These are phyloP conservation scores for Nigrospora sphaerica DNA, from an alignment of 2,329 filamentous ascomycete species.

Conservation along the genomic window DNA sequence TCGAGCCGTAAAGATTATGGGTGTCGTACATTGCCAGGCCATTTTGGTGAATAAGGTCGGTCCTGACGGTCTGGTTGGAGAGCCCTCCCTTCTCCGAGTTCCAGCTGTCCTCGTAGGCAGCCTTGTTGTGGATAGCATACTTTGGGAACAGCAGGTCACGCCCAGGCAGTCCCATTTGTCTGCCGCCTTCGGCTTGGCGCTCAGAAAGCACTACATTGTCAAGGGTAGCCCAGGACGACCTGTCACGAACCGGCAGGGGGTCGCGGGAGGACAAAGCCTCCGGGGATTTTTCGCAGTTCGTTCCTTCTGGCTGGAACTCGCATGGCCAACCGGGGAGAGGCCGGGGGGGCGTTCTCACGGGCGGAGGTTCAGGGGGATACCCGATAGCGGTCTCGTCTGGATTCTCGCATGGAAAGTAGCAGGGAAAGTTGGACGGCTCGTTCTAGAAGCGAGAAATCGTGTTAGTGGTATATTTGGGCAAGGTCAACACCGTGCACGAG, in stretches of 20 bases:
- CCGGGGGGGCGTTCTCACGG: conserved; percentile 56
- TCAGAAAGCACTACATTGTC: no score
- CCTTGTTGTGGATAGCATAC: conserved; percentile 59
- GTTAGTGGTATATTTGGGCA: no score
- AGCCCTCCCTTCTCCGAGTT: conserved; percentile 37
- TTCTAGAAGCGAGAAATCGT: conserved; percentile 26
- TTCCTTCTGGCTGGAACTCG: conserved; percentile 55
- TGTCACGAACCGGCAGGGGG: no score
- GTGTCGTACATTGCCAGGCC: conserved; percentile 66
- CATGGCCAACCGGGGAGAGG: conserved; percentile 62
- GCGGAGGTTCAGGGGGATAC: conserved; percentile 54
- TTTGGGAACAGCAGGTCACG: conserved; percentile 58
- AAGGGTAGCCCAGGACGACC: no score
- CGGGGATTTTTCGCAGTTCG: conserved; percentile 21
- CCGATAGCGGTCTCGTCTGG: conserved; percentile 29
- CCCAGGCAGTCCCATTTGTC: conserved; percentile 50
- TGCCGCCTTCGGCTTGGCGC: conserved; percentile 11
- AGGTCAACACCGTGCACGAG: no score
- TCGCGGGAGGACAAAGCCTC: no score
- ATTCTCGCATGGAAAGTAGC: conserved; percentile 46
- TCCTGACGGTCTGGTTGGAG: conserved; percentile 55
- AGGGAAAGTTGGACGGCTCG: conserved; percentile 39
- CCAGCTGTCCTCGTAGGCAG: conserved; percentile 34
- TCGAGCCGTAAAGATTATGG: conserved; percentile 69
- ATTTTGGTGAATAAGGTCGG: conserved; percentile 61